Evolutionary conservation across 306 rosid genomes (phyloP), one percentile per base, ranked within the genome.

Genomic region (Vicia sativa): DNA sequence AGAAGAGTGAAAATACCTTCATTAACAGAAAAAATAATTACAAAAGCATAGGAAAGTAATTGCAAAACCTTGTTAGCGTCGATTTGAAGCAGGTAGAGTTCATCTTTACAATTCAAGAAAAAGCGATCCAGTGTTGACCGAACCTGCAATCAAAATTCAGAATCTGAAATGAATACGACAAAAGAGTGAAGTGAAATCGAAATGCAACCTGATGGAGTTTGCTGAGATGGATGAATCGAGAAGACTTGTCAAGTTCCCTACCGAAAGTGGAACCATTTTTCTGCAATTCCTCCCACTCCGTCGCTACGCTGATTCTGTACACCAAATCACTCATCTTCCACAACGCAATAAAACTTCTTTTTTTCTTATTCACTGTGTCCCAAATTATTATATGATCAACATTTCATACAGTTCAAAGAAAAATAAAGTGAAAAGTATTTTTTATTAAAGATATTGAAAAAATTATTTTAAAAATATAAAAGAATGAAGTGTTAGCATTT

Each of bases 161-260:
- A 56, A 56, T 55, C 23, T 29, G 21, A 34, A 34, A 34, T 9
- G 67, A 61, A 61, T 18, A 1, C 11, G 12, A n/a, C 5, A 18
- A 49, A 49, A 9, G 3, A 50, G 10, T 50, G 28, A 49, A 49
- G 5, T 49, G 56, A 49, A 49, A 49, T 49, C 6, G 0, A 50
- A 19, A 50, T 9, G 10, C 21, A 29, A 91, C 96, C 91, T 92
- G 98, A 34, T 77, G 63, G 72, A 86, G 95, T 45, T 73, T 69
- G 86, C 96, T 89, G 50, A 92, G 95, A 80, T 92, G 98, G 73
- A 92, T 83, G 85, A 89, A 92, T 28, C 78, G 80, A 31, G 91
- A 82, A 56, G 80, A 68, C 62, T 78, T 87, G 68, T 92, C 98
- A 67, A 87, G 84, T 0, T 84, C 77, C 11, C 93, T 91, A 21